Conservation (phyloP, 192 early-diverging fungal species). For the Coemansia pectinata region DNA sequence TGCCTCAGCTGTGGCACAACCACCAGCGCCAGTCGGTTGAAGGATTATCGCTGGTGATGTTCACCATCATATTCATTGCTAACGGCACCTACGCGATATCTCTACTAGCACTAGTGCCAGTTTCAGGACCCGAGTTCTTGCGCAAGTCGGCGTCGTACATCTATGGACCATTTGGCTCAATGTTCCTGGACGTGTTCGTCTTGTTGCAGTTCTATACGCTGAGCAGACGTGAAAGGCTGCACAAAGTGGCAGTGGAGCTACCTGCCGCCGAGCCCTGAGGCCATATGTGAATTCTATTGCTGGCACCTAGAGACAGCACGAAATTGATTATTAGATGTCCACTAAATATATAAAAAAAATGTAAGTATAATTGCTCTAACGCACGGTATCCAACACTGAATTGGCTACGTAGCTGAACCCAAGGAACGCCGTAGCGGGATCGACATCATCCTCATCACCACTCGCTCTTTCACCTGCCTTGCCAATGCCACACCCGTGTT, state of each 20-base stretch:
- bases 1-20: conserved; percentile 79
- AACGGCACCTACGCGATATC: conserved; percentile 61
- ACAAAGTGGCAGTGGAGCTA: background rate
- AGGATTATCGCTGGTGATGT: conserved; percentile 74
- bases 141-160: conserved; percentile 16
- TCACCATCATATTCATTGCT: conserved; percentile 63
- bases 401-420: conserved; percentile 55
- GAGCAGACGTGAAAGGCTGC: background rate
- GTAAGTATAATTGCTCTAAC: background rate
- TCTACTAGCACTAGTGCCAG: conserved; percentile 50
- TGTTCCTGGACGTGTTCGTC: conserved; percentile 20
- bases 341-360: background rate
- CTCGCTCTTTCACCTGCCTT: background rate
- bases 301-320: background rate
- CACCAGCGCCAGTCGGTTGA: conserved; percentile 61
- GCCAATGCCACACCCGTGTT: conserved; percentile 6
- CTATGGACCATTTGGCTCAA: conserved; percentile 28
- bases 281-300: background rate
- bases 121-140: conserved; percentile 10
- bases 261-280: background rate
- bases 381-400: conserved; percentile 44
- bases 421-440: conserved; percentile 51
- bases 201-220: conserved; percentile 14
- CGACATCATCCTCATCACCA: conserved; percentile 17
- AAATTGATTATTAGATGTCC: background rate